phyloP scores from a whole-genome alignment of 2,329 filamentous ascomycete genomes.

The Diaporthe citri region DNA sequence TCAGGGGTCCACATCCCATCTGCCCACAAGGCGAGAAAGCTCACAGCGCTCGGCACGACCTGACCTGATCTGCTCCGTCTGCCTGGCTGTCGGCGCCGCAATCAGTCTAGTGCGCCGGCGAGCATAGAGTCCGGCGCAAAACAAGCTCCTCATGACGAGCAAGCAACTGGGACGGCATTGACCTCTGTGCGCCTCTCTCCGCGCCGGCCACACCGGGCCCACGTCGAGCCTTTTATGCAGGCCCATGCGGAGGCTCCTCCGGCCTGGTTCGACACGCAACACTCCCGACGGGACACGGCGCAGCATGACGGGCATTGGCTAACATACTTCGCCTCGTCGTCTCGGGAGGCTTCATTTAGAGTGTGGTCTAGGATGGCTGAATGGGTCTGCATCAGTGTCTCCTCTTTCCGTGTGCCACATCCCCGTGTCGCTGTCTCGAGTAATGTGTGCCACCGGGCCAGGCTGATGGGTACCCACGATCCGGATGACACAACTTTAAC shows the following conservation, averaged over 20 bases:
- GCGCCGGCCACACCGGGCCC: conserved; percentile 5
- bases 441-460: conserved; percentile 21
- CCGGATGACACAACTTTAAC: conserved; percentile 4
- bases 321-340: conserved; percentile 33
- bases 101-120: conserved; percentile 12
- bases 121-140: conserved; percentile 29
- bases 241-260: conserved; percentile 5
- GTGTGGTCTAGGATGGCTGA: background rate
- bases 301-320: conserved; percentile 20
- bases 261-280: conserved; percentile 12
- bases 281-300: conserved; percentile 6
- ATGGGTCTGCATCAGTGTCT: conserved; percentile 11
- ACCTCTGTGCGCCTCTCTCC: background rate
- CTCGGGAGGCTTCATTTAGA: conserved; percentile 22
- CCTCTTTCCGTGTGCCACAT: conserved; percentile 2
- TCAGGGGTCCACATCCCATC: conserved; percentile 21
- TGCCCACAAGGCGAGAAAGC: background rate
- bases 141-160: conserved; percentile 10
- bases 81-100: background rate
- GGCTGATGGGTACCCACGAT: background rate
- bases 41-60: background rate
- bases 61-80: background rate
- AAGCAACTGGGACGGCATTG: conserved; percentile 23
- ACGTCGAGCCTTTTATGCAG: conserved; percentile 24
- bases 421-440: conserved; percentile 22